phyloP scores from a whole-genome alignment of 306 rosid species.

The Bauhinia variegata region DNA sequence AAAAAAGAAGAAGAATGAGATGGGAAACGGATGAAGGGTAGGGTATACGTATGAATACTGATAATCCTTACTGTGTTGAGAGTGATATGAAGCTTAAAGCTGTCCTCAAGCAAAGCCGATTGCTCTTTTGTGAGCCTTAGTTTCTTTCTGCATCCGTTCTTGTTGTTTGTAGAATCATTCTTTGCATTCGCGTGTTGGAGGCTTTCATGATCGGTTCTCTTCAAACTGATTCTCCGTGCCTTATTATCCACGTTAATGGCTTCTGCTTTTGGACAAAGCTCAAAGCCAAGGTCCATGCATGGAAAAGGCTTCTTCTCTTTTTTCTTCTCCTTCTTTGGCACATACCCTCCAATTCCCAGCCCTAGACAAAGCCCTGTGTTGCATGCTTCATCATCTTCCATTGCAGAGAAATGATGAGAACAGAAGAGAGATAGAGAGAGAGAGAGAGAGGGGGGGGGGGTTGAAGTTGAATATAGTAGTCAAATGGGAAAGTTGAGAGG shows the following conservation, averaged over 20 bases:
- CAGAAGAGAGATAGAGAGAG: background rate
- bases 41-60: background rate
- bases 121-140: conserved; percentile 77
- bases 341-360: conserved; percentile 55
- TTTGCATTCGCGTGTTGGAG: conserved; percentile 19
- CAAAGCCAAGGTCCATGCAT: conserved; percentile 43
- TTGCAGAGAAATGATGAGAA: conserved; percentile 32
- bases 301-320: conserved; percentile 31
- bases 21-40: background rate
- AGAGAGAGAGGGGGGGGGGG: conserved; percentile 22
- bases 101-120: conserved; percentile 63
- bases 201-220: conserved; percentile 5
- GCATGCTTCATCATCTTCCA: conserved; percentile 57
- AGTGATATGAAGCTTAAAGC: conserved; percentile 67
- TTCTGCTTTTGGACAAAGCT: conserved; percentile 47
- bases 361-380: conserved; percentile 62
- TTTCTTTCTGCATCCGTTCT: conserved; percentile 54
- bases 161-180: conserved; percentile 25
- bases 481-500: conserved; percentile 49
- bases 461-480: conserved; percentile 34
- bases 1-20: background rate
- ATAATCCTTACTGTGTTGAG: conserved; percentile 56
- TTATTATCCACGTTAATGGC: conserved; percentile 21
- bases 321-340: conserved; percentile 32
- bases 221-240: conserved; percentile 21